phyloP scores from a whole-genome alignment of 139 green algal species.

The Trebouxia sp. region DNA sequence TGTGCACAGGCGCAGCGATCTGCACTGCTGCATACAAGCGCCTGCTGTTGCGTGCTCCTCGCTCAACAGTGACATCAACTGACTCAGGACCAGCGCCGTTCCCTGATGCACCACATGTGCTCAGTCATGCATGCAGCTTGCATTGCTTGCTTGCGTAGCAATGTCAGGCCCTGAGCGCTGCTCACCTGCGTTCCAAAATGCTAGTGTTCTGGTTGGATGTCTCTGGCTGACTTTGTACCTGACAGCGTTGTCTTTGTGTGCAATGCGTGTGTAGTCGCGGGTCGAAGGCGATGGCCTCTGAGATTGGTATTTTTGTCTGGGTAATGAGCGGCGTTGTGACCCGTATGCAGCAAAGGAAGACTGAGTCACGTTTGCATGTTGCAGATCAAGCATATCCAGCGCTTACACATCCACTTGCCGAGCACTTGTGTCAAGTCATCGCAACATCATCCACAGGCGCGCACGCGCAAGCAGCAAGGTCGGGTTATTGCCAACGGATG shows the following conservation, averaged over 20 bases:
- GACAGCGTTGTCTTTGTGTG: neutral
- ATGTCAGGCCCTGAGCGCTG: no score
- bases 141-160: no score
- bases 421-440: no score
- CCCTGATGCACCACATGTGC: neutral
- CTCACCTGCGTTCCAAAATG: neutral
- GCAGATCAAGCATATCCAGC: slow-evolving; percentile 16
- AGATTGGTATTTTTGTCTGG: neutral
- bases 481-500: no score
- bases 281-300: no score
- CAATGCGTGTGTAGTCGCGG: no score
- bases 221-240: neutral
- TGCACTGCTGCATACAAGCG: slow-evolving; percentile 58
- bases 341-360: no score
- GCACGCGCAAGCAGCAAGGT: no score
- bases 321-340: no score
- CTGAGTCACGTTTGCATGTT: neutral
- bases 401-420: neutral
- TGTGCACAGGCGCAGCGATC: slow-evolving; percentile 54
- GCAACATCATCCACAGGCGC: no score
- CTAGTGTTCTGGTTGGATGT: neutral
- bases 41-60: slow-evolving; percentile 56
- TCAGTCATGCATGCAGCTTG: neutral
- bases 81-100: neutral
- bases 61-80: slow-evolving; percentile 47